Evolutionary conservation across 2,329 filamentous ascomycete species (phyloP).

Genomic region (Setomelanomma holmii): DNA sequence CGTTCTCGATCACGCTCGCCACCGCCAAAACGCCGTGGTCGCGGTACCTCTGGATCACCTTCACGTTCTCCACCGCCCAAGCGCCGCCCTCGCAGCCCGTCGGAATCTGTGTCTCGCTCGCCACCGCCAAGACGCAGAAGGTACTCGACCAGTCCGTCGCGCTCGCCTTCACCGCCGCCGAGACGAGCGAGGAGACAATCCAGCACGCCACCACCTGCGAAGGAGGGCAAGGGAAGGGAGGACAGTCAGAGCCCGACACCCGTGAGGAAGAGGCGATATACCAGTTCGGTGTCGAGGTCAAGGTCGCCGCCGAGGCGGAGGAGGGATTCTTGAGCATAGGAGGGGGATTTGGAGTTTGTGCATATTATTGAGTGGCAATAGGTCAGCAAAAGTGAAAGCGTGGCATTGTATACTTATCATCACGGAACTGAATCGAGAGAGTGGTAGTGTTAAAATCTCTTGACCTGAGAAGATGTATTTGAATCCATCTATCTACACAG

Average conservation of each 20-base stretch:
- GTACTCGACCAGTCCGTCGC: constrained; percentile 10
- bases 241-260: constrained; percentile 10
- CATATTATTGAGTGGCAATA: background rate
- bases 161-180: constrained; percentile 18
- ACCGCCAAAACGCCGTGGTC: constrained; percentile 30
- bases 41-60: constrained; percentile 22
- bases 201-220: constrained; percentile 15
- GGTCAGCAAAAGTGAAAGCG: background rate
- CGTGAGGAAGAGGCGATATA: constrained; percentile 10
- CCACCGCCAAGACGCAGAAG: constrained; percentile 17
- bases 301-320: constrained; percentile 9
- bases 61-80: constrained; percentile 28
- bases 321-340: constrained; percentile 16
- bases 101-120: constrained; percentile 21
- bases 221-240: constrained; percentile 15
- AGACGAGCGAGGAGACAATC: constrained; percentile 16
- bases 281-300: background rate
- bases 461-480: too few relatives aligned
- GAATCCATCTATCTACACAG: too few relatives aligned
- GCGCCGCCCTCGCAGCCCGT: constrained; percentile 28
- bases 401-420: constrained; percentile 3
- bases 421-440: constrained; percentile 3
- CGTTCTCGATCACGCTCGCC: constrained; percentile 32
- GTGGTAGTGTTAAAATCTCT: background rate
- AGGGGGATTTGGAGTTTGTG: background rate